Conservation (phyloP, 2,329 filamentous ascomycete species). For the Reticulascus tulasneorum region DNA sequence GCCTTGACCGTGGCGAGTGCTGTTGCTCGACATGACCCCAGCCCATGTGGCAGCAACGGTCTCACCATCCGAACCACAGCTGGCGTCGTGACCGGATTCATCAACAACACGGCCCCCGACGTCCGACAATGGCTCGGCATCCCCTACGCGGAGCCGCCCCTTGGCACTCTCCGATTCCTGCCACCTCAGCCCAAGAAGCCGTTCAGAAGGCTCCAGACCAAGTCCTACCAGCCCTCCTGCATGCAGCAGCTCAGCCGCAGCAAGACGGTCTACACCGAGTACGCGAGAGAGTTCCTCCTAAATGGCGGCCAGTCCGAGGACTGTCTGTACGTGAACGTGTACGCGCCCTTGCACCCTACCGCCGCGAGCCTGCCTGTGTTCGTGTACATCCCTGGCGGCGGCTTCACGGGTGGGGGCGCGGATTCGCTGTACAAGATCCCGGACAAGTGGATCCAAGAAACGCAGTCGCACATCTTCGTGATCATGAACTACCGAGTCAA, state of each 20-base stretch:
- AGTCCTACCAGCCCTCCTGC: constrained; percentile 23
- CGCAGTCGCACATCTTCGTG: constrained; percentile 22
- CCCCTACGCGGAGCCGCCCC: constrained; percentile 54
- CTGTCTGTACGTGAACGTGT: constrained; percentile 29
- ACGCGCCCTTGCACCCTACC: constrained; percentile 18
- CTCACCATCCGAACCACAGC: constrained; percentile 2
- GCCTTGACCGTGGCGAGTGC: too few relatives aligned
- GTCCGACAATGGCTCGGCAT: constrained; percentile 29
- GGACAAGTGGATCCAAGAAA: constrained; percentile 17
- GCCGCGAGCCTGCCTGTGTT: constrained; percentile 7
- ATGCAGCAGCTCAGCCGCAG: constrained; percentile 23
- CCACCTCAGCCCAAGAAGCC: constrained; percentile 25
- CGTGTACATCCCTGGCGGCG: constrained; percentile 11
- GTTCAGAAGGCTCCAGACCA: constrained; percentile 20
- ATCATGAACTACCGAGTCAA: constrained; percentile 25
- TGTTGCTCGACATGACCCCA: too few relatives aligned
- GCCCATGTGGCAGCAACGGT: constrained; percentile 6
- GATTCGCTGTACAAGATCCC: constrained; percentile 13
- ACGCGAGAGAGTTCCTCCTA: constrained; percentile 1
- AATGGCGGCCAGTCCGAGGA: constrained; percentile 22
- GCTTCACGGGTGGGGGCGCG: constrained; percentile 8
- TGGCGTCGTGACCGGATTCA: constrained; percentile 5
- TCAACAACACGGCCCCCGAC: constrained; percentile 5
- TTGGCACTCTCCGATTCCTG: constrained; percentile 44
- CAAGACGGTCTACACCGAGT: constrained; percentile 13